Conservation (phyloP, 192 early-diverging fungal genomes). For the Radiomyces spectabilis region DNA sequence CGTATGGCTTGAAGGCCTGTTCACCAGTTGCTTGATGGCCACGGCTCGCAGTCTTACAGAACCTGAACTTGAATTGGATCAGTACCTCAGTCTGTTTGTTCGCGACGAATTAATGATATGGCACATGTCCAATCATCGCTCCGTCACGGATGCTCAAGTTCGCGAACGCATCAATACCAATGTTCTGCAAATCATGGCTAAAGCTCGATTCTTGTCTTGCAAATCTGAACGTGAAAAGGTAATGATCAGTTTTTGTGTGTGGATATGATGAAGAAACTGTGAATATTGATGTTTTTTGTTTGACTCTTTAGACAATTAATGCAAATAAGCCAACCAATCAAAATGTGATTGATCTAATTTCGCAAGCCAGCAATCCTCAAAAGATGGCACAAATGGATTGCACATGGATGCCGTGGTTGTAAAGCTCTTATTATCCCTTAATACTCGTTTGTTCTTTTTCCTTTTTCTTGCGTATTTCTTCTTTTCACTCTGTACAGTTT, state of each 20-base stretch:
- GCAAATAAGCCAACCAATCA: constrained; percentile 59
- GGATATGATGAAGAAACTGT: no score
- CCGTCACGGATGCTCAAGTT: constrained; percentile 53
- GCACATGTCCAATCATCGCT: constrained; percentile 54
- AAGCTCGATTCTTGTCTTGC: constrained; percentile 63
- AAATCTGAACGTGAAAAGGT: constrained; percentile 69
- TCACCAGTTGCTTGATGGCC: constrained; percentile 76
- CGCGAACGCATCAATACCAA: constrained; percentile 64
- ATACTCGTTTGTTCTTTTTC: no score
- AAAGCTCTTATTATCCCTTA: no score
- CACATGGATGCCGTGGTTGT: constrained; percentile 86
- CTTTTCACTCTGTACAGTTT: no score
- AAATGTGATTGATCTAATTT: constrained; percentile 87
- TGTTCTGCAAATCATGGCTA: constrained; percentile 62
- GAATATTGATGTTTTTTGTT: neutral
- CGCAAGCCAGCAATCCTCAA: constrained; percentile 81
- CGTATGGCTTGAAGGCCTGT: constrained; percentile 89
- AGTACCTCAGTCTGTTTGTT: constrained; percentile 91
- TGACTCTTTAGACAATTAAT: constrained; percentile 37
- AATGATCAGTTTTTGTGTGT: no score
- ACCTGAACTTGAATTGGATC: constrained; percentile 83
- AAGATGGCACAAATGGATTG: constrained; percentile 96
- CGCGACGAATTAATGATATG: constrained; percentile 88
- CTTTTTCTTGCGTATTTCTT: no score
- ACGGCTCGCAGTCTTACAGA: constrained; percentile 78